Conservation (phyloP, 257 asterid genomes). For the Solanum pimpinellifolium region DNA sequence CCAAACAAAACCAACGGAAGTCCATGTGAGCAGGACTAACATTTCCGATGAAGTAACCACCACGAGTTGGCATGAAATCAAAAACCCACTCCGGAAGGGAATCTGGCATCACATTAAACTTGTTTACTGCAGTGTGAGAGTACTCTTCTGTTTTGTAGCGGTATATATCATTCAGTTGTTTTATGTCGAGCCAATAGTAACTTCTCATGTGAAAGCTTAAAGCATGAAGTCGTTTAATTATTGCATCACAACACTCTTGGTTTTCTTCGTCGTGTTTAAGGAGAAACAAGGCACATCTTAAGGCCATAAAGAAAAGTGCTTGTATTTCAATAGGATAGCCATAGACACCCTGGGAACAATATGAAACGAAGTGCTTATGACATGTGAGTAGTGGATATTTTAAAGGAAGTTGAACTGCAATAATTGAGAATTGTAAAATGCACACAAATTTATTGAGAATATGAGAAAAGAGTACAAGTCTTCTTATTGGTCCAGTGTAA, state of each 20-base stretch:
- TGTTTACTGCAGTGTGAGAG: constrained; percentile 89
- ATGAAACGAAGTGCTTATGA: background rate
- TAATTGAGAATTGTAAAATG: background rate
- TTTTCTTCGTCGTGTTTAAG: constrained; percentile 73
- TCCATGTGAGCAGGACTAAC: constrained; percentile 92
- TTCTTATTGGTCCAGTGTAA: background rate
- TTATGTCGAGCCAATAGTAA: constrained; percentile 84
- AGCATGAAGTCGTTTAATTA: constrained; percentile 67
- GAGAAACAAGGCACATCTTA: constrained; percentile 58
- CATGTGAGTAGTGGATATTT: background rate
- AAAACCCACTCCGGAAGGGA: constrained; percentile 90
- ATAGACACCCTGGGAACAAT: constrained; percentile 57
- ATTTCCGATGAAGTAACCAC: constrained; percentile 84
- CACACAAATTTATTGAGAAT: background rate
- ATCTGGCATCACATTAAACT: constrained; percentile 89
- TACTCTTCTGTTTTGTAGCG: constrained; percentile 87
- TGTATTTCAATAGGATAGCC: constrained; percentile 93
- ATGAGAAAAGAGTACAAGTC: background rate
- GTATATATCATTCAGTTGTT: constrained; percentile 74
- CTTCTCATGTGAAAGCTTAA: constrained; percentile 80
- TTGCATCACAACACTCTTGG: constrained; percentile 41
- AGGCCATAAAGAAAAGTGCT: constrained; percentile 82
- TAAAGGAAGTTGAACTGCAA: background rate
- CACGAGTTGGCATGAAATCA: constrained; percentile 81
- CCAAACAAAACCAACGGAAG: constrained; percentile 89